Evolutionary conservation across 2,329 filamentous ascomycete species (phyloP).

Genomic region (Trichoderma sp.): DNA sequence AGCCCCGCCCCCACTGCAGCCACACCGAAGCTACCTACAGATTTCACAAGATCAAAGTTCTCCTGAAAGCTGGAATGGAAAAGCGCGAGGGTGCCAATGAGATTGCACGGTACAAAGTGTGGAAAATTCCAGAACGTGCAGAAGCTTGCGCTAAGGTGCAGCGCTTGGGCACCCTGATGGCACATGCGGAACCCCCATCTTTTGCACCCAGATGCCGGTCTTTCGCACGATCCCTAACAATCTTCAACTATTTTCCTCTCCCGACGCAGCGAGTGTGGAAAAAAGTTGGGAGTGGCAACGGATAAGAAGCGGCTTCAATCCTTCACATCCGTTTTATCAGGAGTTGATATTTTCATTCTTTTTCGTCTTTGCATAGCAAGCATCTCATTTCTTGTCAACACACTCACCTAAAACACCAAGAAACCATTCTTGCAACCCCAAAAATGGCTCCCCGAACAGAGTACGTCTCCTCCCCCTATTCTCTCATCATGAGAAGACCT

Average conservation of each 20-base stretch:
- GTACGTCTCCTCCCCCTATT: neutral
- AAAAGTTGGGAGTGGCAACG: neutral
- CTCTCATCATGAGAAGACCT: neutral
- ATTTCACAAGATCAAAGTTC: neutral
- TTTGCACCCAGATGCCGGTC: no score
- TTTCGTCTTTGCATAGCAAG: neutral
- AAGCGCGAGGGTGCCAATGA: no score
- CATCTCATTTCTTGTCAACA: neutral
- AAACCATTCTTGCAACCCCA: neutral
- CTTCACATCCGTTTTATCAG: neutral
- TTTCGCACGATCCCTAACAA: neutral
- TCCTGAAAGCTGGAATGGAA: no score
- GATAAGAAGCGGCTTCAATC: neutral
- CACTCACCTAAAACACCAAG: neutral
- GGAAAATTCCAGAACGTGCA: no score
- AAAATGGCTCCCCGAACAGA: conserved; percentile 33
- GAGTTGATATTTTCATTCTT: no score
- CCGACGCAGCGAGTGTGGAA: neutral
- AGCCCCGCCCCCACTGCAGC: conserved; percentile 21
- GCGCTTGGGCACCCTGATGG: no score
- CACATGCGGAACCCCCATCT: no score
- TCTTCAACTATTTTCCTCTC: neutral
- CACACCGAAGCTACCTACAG: neutral
- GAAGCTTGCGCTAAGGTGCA: no score
- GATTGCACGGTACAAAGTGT: no score